Conservation (phyloP, 768 basidiomycete genomes). For the Mycena venus region DNA sequence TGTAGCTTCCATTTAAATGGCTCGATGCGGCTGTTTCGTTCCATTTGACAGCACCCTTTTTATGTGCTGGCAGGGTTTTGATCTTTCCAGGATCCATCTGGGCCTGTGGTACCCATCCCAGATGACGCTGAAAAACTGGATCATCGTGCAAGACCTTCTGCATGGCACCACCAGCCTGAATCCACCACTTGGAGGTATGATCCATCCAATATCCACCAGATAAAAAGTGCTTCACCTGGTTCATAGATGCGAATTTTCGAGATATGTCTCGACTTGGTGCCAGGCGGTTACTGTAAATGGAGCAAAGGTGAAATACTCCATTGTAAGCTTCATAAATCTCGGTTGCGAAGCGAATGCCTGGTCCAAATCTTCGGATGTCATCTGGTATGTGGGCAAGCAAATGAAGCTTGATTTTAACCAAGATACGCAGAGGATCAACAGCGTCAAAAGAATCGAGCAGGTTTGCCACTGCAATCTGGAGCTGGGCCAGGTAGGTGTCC, state of each 20-base stretch:
- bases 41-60: neutral
- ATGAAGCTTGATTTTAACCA: conserved; percentile 49
- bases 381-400: conserved; percentile 43
- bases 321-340: conserved; percentile 57
- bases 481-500: conserved; percentile 41
- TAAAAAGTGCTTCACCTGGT: conserved; percentile 47
- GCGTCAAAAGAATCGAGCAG: conserved; percentile 48
- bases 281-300: conserved; percentile 50
- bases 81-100: too few species aligned
- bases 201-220: neutral
- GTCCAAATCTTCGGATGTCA: conserved; percentile 50
- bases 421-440: conserved; percentile 49
- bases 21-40: neutral
- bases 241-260: conserved; percentile 33
- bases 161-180: too few species aligned
- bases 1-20: neutral
- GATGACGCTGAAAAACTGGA: conserved; percentile 24
- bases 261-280: conserved; percentile 54
- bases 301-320: conserved; percentile 50
- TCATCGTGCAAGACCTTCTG: too few species aligned
- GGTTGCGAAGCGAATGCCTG: conserved; percentile 47
- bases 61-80: neutral
- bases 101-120: too few species aligned
- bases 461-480: conserved; percentile 40
- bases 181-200: too few species aligned